Conservation (phyloP, 306 rosid species). For the Dalbergia cochinchinensis region DNA sequence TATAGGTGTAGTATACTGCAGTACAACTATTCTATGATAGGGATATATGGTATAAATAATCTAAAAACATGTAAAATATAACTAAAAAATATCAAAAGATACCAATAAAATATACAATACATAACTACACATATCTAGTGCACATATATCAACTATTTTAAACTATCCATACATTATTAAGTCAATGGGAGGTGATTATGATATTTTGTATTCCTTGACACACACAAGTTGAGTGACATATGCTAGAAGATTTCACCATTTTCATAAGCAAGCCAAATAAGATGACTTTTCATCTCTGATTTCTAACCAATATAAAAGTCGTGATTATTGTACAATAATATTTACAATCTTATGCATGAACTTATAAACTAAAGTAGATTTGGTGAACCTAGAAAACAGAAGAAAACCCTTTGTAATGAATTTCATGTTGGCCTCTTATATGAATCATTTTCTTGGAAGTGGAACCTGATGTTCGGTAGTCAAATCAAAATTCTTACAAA, state of each 20-base stretch:
- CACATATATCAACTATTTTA: no score
- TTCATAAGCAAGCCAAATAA: constrained; percentile 1
- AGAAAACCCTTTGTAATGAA: background rate
- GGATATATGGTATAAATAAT: no score
- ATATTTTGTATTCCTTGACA: background rate
- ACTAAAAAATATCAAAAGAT: no score
- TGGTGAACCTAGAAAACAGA: background rate
- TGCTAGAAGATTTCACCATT: background rate
- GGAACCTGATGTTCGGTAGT: background rate
- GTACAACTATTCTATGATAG: no score
- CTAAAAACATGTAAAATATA: no score
- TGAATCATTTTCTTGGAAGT: background rate
- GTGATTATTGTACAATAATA: background rate
- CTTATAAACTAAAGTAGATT: background rate
- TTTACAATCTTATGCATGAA: constrained; percentile 8
- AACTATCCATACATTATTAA: no score
- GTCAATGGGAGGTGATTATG: background rate
- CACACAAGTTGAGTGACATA: background rate
- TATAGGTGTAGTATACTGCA: background rate
- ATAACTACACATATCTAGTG: no score
- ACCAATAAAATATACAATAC: no score
- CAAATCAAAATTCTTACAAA: background rate
- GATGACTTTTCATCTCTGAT: background rate
- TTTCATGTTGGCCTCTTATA: background rate
- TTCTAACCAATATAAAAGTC: background rate